Base-by-base conservation (phyloP, 306 rosid genomes). In the Rubus idaeus region DNA sequence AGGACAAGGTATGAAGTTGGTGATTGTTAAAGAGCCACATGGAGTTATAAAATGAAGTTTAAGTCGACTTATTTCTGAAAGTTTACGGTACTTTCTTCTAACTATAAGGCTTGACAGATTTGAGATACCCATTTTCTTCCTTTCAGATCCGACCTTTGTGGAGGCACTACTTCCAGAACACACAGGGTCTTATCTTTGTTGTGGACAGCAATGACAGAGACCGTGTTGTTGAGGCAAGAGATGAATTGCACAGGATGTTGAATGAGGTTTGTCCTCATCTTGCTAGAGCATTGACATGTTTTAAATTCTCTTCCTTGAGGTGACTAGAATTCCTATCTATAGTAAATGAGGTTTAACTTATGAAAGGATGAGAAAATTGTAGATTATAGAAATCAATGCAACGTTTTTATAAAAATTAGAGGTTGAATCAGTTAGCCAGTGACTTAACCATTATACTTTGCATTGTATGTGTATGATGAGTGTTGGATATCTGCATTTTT, bases 151-250 rank as follows among this genome's bases (percentile, higher is more conserved):
- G 99, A 73, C 99, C 99, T 66, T 71, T 96, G 93, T 96, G 99
- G 99, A 96, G 99, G 99, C 99, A 96, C 84, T 96, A 96, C 84
- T 96, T 96, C 87, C 99, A 96, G 85, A 96, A 96, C 93, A 96
- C 99, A 11, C 99, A 96, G 80, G 99, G 99, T 88, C 98, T 96
- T 84, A 96, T 96, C 13, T 96, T 96, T 73, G 99, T 96, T 75
- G 99, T 96, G 69, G 99, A 96, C 86, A 96, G 99, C 90, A 96
- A 96, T 81, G 99, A 96, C 80, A 89, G 99, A 88, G 99, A 96
- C 84, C 91, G 99, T 80, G 92, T 96, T 88, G 99, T 96, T 85
- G 99, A 96, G 88, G 99, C 99, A 44, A 91, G 98, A 82, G 99
- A 96, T 83, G 99, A 96, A 82, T 85, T 96, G 74, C 99, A 96